Evolutionary conservation across 2,329 filamentous ascomycete species (phyloP), one percentile per base, ranked within the genome.

Genomic region (Claviceps sp.): DNA sequence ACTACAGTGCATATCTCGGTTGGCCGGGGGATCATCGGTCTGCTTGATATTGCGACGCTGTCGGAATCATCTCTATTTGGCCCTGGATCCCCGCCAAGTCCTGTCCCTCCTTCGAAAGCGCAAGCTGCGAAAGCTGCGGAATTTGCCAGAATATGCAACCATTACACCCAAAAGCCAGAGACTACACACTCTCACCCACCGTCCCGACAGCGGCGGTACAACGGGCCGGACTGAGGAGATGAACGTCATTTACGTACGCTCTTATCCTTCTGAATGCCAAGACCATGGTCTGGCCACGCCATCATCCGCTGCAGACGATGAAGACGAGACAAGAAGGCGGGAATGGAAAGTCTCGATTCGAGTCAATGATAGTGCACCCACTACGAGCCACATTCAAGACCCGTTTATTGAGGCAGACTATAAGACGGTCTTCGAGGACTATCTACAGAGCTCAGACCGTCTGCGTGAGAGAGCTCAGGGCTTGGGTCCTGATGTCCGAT

Each of bases 351-450:
- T 62, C 5, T 57, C 56, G 5, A 55, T 63, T 16, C 52, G 57
- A 13, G 47, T 59, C 49, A 59, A 61, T 53, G 51, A 56, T 40
- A 20, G 51, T 20, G 45, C 55, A 14, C 40, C 55, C 14, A 47
- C 30, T 8, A 40, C n/a, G 26, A 26, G 50, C 5, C 52, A 51
- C 43, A 59, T 63, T 13, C 48, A 52, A 40, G 61, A 63, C 46
- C 61, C 61, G 5, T 61, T 63, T 22, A 43, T 55, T 24, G 57
- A 59, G 43, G 46, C 38, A n/a, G 55, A 63, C 36, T 63, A 63
- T 44, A 56, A 52, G 16, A 48, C 53, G 38, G 50, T 63, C 47
- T 59, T 63, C 38, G 61, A 63, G 49, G 44, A 55, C 30, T 62
- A 63, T 45, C 56, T 62, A n/a, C 57, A 55, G 18, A 57, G 55